Base-by-base conservation (phyloP, 148 eudicot species). In the Diospyros lotus region DNA sequence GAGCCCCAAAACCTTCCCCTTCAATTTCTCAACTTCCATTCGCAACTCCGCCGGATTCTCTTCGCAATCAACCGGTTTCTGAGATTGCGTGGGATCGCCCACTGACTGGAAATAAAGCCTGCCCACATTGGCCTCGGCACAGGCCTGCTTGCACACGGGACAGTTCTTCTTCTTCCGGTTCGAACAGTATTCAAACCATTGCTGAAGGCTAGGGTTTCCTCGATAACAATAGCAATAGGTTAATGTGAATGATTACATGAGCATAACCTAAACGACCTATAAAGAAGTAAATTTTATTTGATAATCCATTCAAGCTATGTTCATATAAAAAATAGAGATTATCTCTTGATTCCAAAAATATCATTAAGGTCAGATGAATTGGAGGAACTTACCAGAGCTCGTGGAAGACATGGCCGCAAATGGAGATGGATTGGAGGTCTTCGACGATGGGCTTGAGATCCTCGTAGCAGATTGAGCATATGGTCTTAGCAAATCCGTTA, bases 391-490 rank as follows among this genome's bases (percentile, higher is more conserved):
- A 95, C 99, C 99, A 95, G 60, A 95, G 96, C 76, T 95, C 96
- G 69, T 95, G 99, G 69, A 95, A 95, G 73, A 95, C 98, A 75
- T 95, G 99, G 64, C 99, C 97, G 75, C 99, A 95, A 44, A 95
- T 75, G 73, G 96, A 89, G 77, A 95, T 93, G 18, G 93, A 79
- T 83, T 96, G 98, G 71, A 96, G 99, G 68, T 96, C 99, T 86
- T 93, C 98, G 17, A 83, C 83, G 51, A 88, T 82, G 43, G 99
- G 99, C 50, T 93, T 96, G 39, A 96, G 90, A 75, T 96, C 98
- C 76, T 96, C 99, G 80, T 85, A 96, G 69, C 99, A 96, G 62
- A 96, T 96, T 39, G 99, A 89, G 69, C 99, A 96, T 2, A 96
- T 90, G 12, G 97, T 87, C 78, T 93, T 96, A 1, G 86, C 78